These are phyloP conservation scores for Acer campestre DNA, from an alignment of 345 rosid genomes.

Conservation along the genomic window DNA sequence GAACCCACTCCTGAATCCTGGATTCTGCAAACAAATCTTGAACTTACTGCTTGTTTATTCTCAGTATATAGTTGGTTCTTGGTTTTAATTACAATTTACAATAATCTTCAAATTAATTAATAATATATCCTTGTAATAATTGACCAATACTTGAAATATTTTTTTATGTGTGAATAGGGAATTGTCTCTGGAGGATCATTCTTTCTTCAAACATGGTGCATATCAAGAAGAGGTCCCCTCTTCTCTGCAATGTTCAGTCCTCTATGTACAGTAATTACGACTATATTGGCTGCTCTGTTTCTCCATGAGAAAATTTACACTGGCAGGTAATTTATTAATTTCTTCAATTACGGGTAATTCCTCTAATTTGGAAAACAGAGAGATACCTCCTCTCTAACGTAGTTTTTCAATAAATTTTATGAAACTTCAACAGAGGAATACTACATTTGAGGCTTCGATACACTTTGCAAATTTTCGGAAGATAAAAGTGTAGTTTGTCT, in stretches of 20 bases:
- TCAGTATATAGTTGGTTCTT: constrained; percentile 33
- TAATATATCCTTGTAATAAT: background rate
- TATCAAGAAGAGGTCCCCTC: constrained; percentile 57
- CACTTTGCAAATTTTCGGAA: no score
- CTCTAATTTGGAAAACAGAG: no score
- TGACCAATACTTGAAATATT: no score
- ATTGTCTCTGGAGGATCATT: constrained; percentile 49
- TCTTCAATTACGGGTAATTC: no score
- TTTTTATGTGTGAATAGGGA: constrained; percentile 27
- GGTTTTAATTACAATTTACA: background rate
- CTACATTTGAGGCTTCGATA: no score
- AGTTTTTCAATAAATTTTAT: no score
- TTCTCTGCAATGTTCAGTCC: constrained; percentile 71
- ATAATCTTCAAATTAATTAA: no score
- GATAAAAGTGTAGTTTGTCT: no score
- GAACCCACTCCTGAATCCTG: constrained; percentile 51
- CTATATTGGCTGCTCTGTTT: constrained; percentile 57
- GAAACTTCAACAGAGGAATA: no score
- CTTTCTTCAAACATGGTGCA: constrained; percentile 56
- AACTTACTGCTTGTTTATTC: constrained; percentile 39
- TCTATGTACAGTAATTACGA: constrained; percentile 53
- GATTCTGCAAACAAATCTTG: constrained; percentile 53
- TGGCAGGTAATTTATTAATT: constrained; percentile 47
- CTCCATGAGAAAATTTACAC: constrained; percentile 54
- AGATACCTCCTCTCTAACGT: no score